phyloP scores from a whole-genome alignment of 441 rosid species.

The Jatropha multifida region DNA sequence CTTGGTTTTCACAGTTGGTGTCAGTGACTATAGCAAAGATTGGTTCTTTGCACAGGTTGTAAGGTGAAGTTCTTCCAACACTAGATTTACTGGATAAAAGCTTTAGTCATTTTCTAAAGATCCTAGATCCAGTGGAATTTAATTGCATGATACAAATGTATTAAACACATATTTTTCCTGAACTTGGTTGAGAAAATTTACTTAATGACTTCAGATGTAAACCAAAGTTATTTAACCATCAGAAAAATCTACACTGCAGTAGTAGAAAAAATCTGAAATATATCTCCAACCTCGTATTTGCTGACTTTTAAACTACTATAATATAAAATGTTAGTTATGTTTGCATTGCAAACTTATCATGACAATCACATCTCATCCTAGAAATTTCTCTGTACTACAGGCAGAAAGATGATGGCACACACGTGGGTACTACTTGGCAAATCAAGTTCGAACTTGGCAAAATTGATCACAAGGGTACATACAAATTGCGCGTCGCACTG shows the following conservation, averaged over 20 bases:
- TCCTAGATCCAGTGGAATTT: not conserved
- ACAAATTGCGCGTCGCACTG: slow-evolving; percentile 73
- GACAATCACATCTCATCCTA: not conserved
- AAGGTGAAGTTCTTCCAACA: slow-evolving; percentile 38
- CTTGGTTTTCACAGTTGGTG: slow-evolving; percentile 60
- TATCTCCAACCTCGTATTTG: not conserved
- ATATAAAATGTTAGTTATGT: not conserved
- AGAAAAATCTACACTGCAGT: not conserved
- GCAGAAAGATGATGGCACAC: slow-evolving; percentile 38
- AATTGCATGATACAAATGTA: not conserved
- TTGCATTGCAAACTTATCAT: not conserved
- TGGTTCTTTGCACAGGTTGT: slow-evolving; percentile 75
- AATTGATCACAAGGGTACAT: slow-evolving; percentile 38
- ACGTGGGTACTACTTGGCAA: slow-evolving; percentile 80
- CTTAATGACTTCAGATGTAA: not conserved
- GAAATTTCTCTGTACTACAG: slow-evolving; percentile 33
- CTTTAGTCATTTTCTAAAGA: slow-evolving; percentile 3
- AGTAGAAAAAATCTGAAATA: not conserved
- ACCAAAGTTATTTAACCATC: not conserved
- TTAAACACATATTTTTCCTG: not conserved
- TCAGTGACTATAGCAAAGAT: slow-evolving; percentile 47
- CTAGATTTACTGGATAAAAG: slow-evolving; percentile 14
- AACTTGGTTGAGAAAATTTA: not conserved
- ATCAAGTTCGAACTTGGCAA: slow-evolving; percentile 64
- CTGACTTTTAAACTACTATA: not conserved